Conservation (phyloP, 108 stramenopile genomes). For the Chaetoceros tenuissimus region DNA sequence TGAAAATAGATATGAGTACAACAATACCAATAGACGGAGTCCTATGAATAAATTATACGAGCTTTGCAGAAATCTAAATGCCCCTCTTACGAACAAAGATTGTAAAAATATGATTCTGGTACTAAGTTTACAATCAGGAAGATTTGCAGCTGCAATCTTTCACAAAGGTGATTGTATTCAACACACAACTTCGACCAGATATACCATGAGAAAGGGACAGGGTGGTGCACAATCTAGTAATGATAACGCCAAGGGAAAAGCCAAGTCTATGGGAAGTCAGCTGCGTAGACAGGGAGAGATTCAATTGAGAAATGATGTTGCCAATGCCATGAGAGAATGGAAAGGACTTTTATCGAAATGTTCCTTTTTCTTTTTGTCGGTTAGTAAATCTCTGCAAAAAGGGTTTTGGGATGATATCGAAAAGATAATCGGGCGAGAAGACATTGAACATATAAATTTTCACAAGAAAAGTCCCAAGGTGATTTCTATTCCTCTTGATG, state of each 20-base stretch:
- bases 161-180: conserved; percentile 33
- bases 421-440: conserved; percentile 3
- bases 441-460: background rate
- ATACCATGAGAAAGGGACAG: conserved; percentile 81
- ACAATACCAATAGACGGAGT: background rate
- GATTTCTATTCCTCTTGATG: conserved; percentile 56
- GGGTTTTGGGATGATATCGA: conserved; percentile 6
- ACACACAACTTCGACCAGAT: conserved; percentile 54
- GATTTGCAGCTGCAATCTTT: conserved; percentile 65
- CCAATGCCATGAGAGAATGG: conserved; percentile 43
- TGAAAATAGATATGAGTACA: background rate
- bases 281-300: conserved; percentile 74
- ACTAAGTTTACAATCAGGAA: conserved; percentile 51
- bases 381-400: conserved; percentile 44
- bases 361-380: conserved; percentile 24
- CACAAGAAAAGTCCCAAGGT: conserved; percentile 2
- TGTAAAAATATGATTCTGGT: conserved; percentile 20
- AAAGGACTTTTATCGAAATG: conserved; percentile 6
- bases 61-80: background rate
- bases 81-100: background rate
- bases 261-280: conserved; percentile 77
- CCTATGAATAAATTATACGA: background rate
- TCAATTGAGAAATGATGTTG: conserved; percentile 54
- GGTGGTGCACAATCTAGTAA: conserved; percentile 76
- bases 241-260: conserved; percentile 45